A percentile compares a stretch with the other conserved stretches of the same genome.
phyloP scores from a whole-genome alignment of 495 filamentous ascomycete genomes.

The Penicillium diatomitis region DNA sequence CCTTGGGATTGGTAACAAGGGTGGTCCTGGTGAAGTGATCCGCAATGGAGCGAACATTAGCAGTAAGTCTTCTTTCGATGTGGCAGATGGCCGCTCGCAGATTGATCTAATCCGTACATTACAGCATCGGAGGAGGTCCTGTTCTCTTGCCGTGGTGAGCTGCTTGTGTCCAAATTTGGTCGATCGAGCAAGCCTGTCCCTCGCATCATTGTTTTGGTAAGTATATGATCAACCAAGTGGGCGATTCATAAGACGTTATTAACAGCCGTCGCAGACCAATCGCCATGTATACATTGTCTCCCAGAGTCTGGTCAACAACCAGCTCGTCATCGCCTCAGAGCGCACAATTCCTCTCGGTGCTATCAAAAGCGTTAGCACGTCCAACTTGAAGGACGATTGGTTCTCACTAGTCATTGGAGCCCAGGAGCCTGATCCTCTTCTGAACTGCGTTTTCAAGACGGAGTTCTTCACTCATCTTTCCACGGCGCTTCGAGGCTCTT shows the following conservation, averaged over 20 bases:
- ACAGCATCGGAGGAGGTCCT: constrained; percentile 58
- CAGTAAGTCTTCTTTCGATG: constrained; percentile 19
- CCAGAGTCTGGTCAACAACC: constrained; percentile 73
- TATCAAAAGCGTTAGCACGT: constrained; percentile 75
- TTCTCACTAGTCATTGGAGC: constrained; percentile 85
- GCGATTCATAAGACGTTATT: background rate
- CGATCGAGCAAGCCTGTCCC: constrained; percentile 88
- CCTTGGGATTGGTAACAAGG: constrained; percentile 70
- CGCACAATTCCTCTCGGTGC: constrained; percentile 71
- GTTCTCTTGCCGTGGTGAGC: constrained; percentile 85
- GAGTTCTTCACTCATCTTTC: constrained; percentile 91
- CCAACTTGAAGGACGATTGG: constrained; percentile 87
- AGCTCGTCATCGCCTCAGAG: constrained; percentile 72
- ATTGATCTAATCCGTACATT: constrained; percentile 6
- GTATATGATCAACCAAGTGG: constrained; percentile 9
- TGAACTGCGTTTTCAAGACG: constrained; percentile 92
- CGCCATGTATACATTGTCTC: constrained; percentile 80
- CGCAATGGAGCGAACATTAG: constrained; percentile 58
- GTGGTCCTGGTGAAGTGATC: constrained; percentile 75
- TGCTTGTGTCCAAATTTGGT: constrained; percentile 88
- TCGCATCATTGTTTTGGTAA: constrained; percentile 68
- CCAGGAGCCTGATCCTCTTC: constrained; percentile 82
- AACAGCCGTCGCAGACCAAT: constrained; percentile 46
- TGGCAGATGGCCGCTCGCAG: no score
- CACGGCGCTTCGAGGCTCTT: constrained; percentile 60